Conservation (phyloP, 495 filamentous ascomycete genomes). For the Neurospora sp. region DNA sequence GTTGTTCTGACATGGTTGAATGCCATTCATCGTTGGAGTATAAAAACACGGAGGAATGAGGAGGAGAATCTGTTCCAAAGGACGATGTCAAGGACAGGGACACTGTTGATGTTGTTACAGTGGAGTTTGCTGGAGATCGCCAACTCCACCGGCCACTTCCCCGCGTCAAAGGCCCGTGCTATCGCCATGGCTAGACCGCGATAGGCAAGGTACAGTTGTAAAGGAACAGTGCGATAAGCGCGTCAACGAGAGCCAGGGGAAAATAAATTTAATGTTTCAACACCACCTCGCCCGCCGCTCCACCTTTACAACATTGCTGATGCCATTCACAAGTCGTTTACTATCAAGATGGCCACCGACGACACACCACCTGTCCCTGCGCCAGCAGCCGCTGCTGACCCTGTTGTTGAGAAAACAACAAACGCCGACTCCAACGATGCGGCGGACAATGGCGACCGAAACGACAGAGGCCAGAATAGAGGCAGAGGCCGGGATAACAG, state of each 20-base stretch:
- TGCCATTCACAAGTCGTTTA: neutral
- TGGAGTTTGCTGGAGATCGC: neutral
- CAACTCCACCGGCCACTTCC: neutral
- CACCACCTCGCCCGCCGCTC: neutral
- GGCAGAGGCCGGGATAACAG: conserved; percentile 11
- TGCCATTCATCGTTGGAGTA: too few relatives aligned
- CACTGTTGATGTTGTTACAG: too few relatives aligned
- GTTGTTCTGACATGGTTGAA: too few relatives aligned
- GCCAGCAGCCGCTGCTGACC: neutral
- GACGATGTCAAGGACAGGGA: too few relatives aligned
- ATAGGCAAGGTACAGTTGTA: neutral
- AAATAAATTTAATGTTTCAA: neutral
- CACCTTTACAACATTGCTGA: neutral
- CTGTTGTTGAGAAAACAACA: neutral
- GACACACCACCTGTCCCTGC: conserved; percentile 5
- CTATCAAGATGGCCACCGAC: conserved; percentile 12
- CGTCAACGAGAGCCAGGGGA: neutral
- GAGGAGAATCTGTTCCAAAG: too few relatives aligned
- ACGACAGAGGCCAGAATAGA: neutral
- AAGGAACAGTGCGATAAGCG: neutral
- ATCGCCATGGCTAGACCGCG: neutral
- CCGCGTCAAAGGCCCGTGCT: neutral
- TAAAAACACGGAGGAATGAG: too few relatives aligned
- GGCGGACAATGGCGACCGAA: conserved; percentile 10
- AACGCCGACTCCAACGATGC: neutral